Percentiles rank a stretch among this genome's conserved stretches.
These are phyloP conservation scores for Gossypium lobatum DNA, from an alignment of 441 rosid genomes.

Conservation along the genomic window DNA sequence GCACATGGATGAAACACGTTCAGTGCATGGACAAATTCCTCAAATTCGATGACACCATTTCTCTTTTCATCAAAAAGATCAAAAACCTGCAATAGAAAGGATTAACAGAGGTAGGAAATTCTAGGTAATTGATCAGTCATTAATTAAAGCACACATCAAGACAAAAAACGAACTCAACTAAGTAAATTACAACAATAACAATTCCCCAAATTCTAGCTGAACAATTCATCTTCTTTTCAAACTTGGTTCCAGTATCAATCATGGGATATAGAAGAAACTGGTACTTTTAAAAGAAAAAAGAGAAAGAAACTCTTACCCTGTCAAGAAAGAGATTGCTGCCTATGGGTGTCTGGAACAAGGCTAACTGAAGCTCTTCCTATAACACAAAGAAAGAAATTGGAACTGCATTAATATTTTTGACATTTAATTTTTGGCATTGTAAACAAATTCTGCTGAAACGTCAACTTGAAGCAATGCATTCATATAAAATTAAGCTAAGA, in stretches of 20 bases:
- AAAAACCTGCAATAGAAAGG: slow-evolving; percentile 42
- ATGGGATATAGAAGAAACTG: not conserved
- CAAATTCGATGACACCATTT: slow-evolving; percentile 85
- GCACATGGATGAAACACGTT: slow-evolving; percentile 75
- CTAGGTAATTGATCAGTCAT: not conserved
- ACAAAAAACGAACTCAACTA: not conserved
- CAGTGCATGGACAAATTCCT: slow-evolving; percentile 70
- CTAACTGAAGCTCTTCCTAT: slow-evolving; percentile 58
- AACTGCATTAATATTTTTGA: not conserved
- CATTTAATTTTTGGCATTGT: not conserved
- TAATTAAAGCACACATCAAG: not conserved
- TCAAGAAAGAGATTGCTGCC: slow-evolving; percentile 50
- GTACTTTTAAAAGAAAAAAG: not conserved
- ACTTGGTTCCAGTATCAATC: not conserved
- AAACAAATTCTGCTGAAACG: not conserved
- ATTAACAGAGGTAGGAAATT: not conserved
- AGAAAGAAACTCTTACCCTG: slow-evolving; percentile 25
- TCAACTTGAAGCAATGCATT: not conserved
- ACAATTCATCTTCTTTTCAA: not conserved
- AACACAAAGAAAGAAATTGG: not conserved
- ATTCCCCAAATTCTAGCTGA: not conserved
- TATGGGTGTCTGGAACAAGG: slow-evolving; percentile 32
- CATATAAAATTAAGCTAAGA: not conserved
- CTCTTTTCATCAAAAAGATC: slow-evolving; percentile 71
- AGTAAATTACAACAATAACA: not conserved